Conservation (phyloP, 805 yeast species). For the Danielozyma ontarioensis region DNA sequence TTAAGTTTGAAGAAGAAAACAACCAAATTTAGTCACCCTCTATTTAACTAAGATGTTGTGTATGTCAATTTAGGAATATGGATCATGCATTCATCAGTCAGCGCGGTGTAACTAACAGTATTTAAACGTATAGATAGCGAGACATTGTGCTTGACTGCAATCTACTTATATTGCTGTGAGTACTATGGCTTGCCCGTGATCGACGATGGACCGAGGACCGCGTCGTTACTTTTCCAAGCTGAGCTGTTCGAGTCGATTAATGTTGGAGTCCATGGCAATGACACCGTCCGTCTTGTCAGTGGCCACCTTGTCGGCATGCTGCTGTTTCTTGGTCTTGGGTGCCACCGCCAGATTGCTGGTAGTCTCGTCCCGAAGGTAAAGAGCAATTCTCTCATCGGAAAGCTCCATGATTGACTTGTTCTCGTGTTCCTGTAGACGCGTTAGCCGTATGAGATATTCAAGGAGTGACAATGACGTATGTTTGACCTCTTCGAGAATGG, state of each 20-base stretch:
- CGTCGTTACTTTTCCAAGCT: too few relatives aligned
- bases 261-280: conserved; percentile 26
- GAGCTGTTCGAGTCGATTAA: conserved; percentile 25
- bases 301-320: conserved; percentile 6
- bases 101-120: too few relatives aligned
- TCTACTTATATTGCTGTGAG: too few relatives aligned
- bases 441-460: conserved; percentile 58
- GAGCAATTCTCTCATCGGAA: conserved; percentile 60
- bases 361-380: conserved; percentile 58
- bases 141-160: too few relatives aligned
- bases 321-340: conserved; percentile 13
- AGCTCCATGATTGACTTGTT: conserved; percentile 47
- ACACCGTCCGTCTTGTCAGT: conserved; percentile 10
- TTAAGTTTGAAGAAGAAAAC: conserved; percentile 1
- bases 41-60: too few relatives aligned
- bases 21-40: neutral
- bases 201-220: too few relatives aligned
- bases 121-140: too few relatives aligned
- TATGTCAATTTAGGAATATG: too few relatives aligned
- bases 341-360: conserved; percentile 10
- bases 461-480: conserved; percentile 47
- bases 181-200: too few relatives aligned
- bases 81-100: too few relatives aligned
- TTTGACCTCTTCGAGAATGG: conserved; percentile 11
- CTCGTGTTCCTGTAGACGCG: conserved; percentile 58